Evolutionary conservation across 352 stramenopile genomes (phyloP).

Genomic region (Pilasporangium apinafurcum): DNA sequence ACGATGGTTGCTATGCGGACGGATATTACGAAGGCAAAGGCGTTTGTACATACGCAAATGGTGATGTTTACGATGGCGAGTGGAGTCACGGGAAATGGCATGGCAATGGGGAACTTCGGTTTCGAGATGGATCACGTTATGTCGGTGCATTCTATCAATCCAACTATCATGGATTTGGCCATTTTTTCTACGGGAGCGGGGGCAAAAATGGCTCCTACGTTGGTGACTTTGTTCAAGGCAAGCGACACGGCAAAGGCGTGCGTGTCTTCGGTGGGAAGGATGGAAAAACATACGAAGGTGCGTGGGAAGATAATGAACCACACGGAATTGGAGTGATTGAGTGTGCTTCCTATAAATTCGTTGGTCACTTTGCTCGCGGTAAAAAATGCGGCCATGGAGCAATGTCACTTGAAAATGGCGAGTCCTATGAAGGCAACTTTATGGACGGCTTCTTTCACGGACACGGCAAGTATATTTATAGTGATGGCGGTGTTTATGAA

Average conservation of each 20-base stretch:
- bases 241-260: conserved; percentile 50
- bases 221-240: conserved; percentile 46
- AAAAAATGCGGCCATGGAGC: conserved; percentile 47
- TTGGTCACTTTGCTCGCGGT: conserved; percentile 48
- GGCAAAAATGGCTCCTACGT: conserved; percentile 51
- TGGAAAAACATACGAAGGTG: conserved; percentile 53
- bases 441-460: conserved; percentile 34
- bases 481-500: conserved; percentile 50
- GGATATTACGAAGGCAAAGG: conserved; percentile 53
- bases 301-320: conserved; percentile 54
- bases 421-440: conserved; percentile 68
- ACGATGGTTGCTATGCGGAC: conserved; percentile 43
- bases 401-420: conserved; percentile 52
- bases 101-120: conserved; percentile 39
- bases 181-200: conserved; percentile 30
- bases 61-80: conserved; percentile 65
- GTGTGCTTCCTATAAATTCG: conserved; percentile 38
- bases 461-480: conserved; percentile 31
- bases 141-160: conserved; percentile 40
- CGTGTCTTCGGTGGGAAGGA: conserved; percentile 41
- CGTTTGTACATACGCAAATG: conserved; percentile 44
- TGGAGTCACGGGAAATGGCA: conserved; percentile 56
- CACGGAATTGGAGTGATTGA: conserved; percentile 53
- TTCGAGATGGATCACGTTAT: conserved; percentile 46
- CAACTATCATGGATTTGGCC: conserved; percentile 58